Evolutionary conservation across 352 stramenopile species (phyloP).

Genomic region (Phytophthora europaea): DNA sequence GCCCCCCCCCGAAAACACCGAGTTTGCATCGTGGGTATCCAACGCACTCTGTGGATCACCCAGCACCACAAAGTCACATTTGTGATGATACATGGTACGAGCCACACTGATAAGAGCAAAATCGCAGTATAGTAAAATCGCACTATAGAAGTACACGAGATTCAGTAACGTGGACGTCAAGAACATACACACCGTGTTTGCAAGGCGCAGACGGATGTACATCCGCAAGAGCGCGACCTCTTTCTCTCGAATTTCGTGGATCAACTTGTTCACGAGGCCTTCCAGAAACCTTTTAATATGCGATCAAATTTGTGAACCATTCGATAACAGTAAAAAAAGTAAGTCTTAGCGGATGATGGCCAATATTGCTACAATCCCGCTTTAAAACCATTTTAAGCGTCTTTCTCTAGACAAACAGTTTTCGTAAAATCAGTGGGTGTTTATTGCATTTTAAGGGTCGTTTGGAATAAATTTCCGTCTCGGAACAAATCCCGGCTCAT

Average conservation of each 20-base stretch:
- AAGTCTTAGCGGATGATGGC: too few relatives aligned
- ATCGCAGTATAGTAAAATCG: conserved; percentile 68
- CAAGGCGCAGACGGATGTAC: conserved; percentile 50
- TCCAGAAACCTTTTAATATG: conserved; percentile 26
- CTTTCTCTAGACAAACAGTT: too few relatives aligned
- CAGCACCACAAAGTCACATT: conserved; percentile 60
- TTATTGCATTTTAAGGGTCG: too few relatives aligned
- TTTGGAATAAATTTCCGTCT: too few relatives aligned
- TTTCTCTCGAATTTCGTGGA: conserved; percentile 43
- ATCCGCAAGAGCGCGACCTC: conserved; percentile 45
- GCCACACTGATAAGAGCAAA: conserved; percentile 76
- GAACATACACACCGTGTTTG: conserved; percentile 62
- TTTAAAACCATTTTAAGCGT: too few relatives aligned
- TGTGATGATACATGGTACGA: conserved; percentile 62
- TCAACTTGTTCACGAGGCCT: conserved; percentile 25
- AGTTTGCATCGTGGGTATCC: conserved; percentile 92
- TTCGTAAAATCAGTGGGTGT: too few relatives aligned
- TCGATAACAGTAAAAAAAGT: too few relatives aligned
- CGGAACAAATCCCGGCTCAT: too few relatives aligned
- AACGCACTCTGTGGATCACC: conserved; percentile 70
- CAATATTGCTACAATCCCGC: too few relatives aligned
- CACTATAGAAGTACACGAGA: conserved; percentile 85
- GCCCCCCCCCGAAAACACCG: conserved; percentile 89
- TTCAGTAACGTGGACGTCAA: conserved; percentile 58
- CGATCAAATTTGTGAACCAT: too few relatives aligned